A percentile compares a stretch with the other conserved stretches of the same genome.
Conservation (phyloP, 2,329 filamentous ascomycete species). For the Hypomyces perniciosus region DNA sequence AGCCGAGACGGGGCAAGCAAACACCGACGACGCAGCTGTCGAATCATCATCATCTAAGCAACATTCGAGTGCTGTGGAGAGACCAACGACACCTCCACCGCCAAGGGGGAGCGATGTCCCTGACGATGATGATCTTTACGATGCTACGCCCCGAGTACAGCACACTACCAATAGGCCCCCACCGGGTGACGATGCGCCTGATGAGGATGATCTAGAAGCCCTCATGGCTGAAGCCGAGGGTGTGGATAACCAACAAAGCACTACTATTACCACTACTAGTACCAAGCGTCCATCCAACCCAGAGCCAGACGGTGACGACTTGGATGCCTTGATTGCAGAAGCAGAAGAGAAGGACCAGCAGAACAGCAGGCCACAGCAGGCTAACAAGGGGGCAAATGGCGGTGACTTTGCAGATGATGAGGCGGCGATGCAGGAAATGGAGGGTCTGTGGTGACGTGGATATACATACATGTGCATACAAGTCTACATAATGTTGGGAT, state of each 20-base stretch:
- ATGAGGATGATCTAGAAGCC: conserved; percentile 48
- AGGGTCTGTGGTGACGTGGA: conserved; percentile 44
- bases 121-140: conserved; percentile 50
- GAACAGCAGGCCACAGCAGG: conserved; percentile 1
- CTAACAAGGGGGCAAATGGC: neutral
- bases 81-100: conserved; percentile 24
- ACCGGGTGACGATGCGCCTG: conserved; percentile 23
- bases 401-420: conserved; percentile 54
- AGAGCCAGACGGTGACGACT: conserved; percentile 23
- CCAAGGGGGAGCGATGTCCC: conserved; percentile 22
- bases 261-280: neutral
- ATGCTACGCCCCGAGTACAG: conserved; percentile 40
- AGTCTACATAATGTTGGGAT: too few relatives aligned
- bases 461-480: too few relatives aligned
- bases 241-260: conserved; percentile 13
- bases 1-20: neutral
- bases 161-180: conserved; percentile 17
- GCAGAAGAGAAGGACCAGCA: conserved; percentile 27
- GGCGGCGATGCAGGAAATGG: conserved; percentile 62
- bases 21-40: neutral
- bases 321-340: conserved; percentile 50
- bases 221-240: conserved; percentile 45
- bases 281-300: neutral
- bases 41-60: neutral
- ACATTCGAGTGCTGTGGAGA: neutral